phyloP scores from a whole-genome alignment of 2,329 filamentous ascomycete genomes.

The Coniochaeta sp. region DNA sequence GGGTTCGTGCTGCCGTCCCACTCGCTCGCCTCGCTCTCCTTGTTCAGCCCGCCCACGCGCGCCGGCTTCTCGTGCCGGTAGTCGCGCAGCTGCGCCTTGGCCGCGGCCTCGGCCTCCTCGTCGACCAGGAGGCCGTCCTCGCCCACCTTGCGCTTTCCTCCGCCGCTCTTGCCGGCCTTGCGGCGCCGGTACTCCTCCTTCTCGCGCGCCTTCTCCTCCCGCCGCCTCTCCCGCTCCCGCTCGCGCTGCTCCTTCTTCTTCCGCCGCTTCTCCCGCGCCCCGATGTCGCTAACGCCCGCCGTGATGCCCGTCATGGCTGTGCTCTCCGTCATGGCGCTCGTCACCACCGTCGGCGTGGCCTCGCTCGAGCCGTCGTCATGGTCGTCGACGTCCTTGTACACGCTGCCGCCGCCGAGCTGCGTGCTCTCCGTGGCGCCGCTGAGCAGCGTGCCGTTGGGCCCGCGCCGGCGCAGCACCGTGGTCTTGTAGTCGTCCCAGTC shows the following conservation, averaged over 20 bases:
- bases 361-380: constrained; percentile 41
- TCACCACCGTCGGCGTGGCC: constrained; percentile 30
- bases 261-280: constrained; percentile 44
- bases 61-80: constrained; percentile 86
- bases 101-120: constrained; percentile 54
- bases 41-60: constrained; percentile 83
- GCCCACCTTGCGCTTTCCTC: constrained; percentile 37
- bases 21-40: constrained; percentile 66
- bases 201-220: constrained; percentile 26
- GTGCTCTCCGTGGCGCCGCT: constrained; percentile 78
- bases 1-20: constrained; percentile 71
- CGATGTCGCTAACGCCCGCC: constrained; percentile 48
- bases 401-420: constrained; percentile 77
- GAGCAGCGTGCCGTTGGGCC: constrained; percentile 80
- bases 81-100: constrained; percentile 62
- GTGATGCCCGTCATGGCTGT: constrained; percentile 44
- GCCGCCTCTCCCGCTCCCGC: constrained; percentile 20
- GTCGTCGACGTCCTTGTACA: constrained; percentile 70
- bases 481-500: constrained; percentile 99
- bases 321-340: constrained; percentile 32
- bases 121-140: constrained; percentile 58
- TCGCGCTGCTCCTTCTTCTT: constrained; percentile 44
- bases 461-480: constrained; percentile 81
- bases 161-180: too few species aligned
- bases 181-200: constrained; percentile 33